Conservation (phyloP, 495 filamentous ascomycete genomes). For the Penicillium crystallinum region DNA sequence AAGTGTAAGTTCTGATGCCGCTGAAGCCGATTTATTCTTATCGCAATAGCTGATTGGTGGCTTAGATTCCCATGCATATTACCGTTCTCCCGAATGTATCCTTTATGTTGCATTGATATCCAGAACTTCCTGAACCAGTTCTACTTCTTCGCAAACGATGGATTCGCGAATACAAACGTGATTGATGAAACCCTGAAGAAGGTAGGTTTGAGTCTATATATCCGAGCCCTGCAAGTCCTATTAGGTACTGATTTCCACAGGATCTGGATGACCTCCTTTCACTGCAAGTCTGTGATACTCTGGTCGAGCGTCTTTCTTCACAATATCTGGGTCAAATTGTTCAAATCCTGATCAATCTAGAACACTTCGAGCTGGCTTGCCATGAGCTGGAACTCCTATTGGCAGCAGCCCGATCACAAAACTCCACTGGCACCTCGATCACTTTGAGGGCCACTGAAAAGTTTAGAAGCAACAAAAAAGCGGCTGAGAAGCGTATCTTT, state of each 20-base stretch:
- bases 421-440: slow-evolving; percentile 65
- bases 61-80: slow-evolving; percentile 81
- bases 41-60: neutral
- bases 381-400: slow-evolving; percentile 78
- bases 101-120: slow-evolving; percentile 95
- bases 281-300: slow-evolving; percentile 79
- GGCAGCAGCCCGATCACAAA: slow-evolving; percentile 72
- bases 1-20: slow-evolving; percentile 53
- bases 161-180: slow-evolving; percentile 78
- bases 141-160: slow-evolving; percentile 90
- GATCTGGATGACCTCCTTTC: slow-evolving; percentile 87
- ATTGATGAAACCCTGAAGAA: slow-evolving; percentile 85
- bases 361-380: slow-evolving; percentile 93
- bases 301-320: slow-evolving; percentile 82
- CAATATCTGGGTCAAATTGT: slow-evolving; percentile 97
- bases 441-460: slow-evolving; percentile 74
- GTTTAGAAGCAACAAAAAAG: slow-evolving; percentile 88
- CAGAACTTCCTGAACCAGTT: slow-evolving; percentile 95
- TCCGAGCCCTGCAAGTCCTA: neutral
- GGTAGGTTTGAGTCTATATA: slow-evolving; percentile 35
- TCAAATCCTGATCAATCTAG: slow-evolving; percentile 94
- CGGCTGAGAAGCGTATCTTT: slow-evolving; percentile 94
- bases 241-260: slow-evolving; percentile 29
- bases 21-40: neutral
- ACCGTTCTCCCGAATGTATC: slow-evolving; percentile 99